Conservation (phyloP, 2,329 filamentous ascomycete species). For the Talaromyces sp. region DNA sequence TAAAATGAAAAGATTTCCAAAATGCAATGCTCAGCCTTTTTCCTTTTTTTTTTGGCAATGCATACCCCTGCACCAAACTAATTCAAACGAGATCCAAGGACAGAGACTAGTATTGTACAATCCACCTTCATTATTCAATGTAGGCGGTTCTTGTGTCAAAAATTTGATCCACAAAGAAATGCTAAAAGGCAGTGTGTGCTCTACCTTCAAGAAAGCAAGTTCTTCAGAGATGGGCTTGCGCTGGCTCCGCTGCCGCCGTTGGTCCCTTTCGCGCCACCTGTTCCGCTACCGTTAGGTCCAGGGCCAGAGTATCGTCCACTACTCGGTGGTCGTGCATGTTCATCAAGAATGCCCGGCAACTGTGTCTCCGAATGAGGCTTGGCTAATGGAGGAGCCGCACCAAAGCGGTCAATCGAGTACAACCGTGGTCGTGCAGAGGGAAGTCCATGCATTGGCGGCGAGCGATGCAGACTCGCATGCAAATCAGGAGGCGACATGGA, state of each 20-base stretch:
- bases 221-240: constrained; percentile 70
- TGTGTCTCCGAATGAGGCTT: constrained; percentile 36
- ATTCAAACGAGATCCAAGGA: not conserved
- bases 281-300: constrained; percentile 15
- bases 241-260: constrained; percentile 57
- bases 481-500: constrained; percentile 38
- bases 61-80: not conserved
- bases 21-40: constrained; percentile 5
- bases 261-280: not conserved
- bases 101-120: constrained; percentile 9
- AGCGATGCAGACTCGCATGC: constrained; percentile 36
- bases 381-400: constrained; percentile 35
- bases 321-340: constrained; percentile 23
- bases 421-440: constrained; percentile 33
- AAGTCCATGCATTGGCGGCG: constrained; percentile 34
- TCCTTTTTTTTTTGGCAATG: constrained; percentile 6
- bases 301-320: constrained; percentile 30
- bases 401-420: constrained; percentile 37
- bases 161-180: constrained; percentile 6
- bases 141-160: not conserved
- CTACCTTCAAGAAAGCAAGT: constrained; percentile 59
- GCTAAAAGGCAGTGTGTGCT: not conserved
- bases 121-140: not conserved
- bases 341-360: constrained; percentile 28
- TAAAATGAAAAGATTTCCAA: not conserved